Evolutionary conservation across 371 early-diverging fungal genomes (phyloP).

Genomic region (Entomophthora muscae): DNA sequence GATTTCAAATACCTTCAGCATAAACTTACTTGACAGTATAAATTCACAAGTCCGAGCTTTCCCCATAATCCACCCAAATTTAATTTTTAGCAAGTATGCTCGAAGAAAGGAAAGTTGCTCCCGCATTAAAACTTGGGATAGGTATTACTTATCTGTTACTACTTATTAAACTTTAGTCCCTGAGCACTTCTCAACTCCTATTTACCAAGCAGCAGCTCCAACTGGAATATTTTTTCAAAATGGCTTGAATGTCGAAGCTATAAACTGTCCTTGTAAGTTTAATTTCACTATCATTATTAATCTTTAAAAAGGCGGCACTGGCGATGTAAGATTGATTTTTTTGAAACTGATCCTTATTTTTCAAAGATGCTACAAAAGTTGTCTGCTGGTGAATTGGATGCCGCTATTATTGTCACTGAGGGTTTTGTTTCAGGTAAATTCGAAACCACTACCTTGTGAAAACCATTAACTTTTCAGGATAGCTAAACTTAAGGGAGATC

Average conservation of each 20-base stretch:
- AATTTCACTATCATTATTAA: background rate
- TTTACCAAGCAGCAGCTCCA: background rate
- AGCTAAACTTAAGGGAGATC: conserved; percentile 1
- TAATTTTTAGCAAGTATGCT: background rate
- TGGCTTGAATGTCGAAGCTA: background rate
- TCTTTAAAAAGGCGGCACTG: background rate
- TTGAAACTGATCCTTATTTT: background rate
- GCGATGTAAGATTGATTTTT: background rate
- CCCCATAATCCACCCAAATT: no score
- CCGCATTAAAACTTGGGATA: background rate
- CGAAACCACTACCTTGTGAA: background rate
- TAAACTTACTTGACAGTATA: no score
- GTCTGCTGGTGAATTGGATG: background rate
- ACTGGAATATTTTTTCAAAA: background rate
- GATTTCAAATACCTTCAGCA: no score
- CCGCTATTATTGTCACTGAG: conserved; percentile 2
- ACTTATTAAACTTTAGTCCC: background rate
- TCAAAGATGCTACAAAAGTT: conserved; percentile 1
- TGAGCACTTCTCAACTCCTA: background rate
- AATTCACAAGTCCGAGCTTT: no score
- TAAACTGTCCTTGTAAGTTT: conserved; percentile 2
- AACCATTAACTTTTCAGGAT: background rate
- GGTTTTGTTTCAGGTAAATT: conserved; percentile 2
- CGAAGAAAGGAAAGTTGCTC: background rate
- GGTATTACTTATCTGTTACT: background rate